phyloP scores from a whole-genome alignment of 2,329 filamentous ascomycete species.

The Celoporthe dispersa region DNA sequence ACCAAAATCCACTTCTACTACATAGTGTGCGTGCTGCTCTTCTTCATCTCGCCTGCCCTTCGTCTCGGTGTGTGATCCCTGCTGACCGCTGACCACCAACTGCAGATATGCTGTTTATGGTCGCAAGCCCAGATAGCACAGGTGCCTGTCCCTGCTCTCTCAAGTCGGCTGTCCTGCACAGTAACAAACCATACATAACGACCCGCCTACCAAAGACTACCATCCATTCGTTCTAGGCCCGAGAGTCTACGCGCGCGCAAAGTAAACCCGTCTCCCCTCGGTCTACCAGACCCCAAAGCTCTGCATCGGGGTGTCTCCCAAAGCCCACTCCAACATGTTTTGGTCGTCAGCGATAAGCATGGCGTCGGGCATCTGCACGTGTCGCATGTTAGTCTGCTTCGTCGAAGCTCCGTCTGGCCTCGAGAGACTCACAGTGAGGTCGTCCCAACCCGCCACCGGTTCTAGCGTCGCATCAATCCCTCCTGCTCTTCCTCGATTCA shows the following conservation, averaged over 20 bases:
- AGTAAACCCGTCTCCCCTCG: not conserved
- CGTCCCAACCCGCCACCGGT: constrained; percentile 26
- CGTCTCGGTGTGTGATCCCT: not conserved
- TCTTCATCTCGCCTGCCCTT: not conserved
- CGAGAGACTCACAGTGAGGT: constrained; percentile 21
- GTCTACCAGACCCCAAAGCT: constrained; percentile 21
- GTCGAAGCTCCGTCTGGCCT: not conserved
- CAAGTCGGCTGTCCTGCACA: not conserved
- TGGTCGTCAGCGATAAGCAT: constrained; percentile 13
- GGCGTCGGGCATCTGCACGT: constrained; percentile 21
- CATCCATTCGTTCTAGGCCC: not conserved
- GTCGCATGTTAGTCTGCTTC: not conserved
- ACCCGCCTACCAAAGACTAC: not conserved
- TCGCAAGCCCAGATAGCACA: constrained; percentile 19
- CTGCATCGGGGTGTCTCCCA: constrained; percentile 12
- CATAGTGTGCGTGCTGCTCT: constrained; percentile 34
- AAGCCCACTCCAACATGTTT: constrained; percentile 15
- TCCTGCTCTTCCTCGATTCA: constrained; percentile 12
- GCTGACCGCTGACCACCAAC: not conserved
- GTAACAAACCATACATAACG: not conserved
- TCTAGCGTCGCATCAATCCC: not conserved
- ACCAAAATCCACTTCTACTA: constrained; percentile 40
- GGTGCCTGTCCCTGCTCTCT: not conserved
- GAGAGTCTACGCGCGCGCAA: not conserved
- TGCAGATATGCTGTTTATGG: constrained; percentile 27